These are phyloP conservation scores for Friedmanniomyces endolithicus DNA, from an alignment of 495 filamentous ascomycete genomes.

Conservation along the genomic window DNA sequence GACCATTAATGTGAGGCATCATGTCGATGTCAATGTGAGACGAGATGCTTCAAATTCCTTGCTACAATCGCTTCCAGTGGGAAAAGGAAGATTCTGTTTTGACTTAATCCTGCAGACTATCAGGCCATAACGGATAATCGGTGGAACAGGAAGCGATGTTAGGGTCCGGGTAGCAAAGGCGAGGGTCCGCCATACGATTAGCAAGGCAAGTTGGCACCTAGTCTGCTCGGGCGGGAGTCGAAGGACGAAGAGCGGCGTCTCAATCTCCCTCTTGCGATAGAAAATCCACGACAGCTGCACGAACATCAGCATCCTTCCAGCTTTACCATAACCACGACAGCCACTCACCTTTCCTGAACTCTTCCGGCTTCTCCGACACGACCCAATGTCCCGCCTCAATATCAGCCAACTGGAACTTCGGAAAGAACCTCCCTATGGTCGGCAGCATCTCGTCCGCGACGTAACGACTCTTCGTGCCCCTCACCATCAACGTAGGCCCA, in stretches of 20 bases:
- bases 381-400: conserved; percentile 90
- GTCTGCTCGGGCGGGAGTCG: background rate
- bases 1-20: too few species aligned
- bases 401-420: conserved; percentile 63
- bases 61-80: too few species aligned
- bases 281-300: conserved; percentile 37
- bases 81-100: too few species aligned
- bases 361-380: conserved; percentile 82
- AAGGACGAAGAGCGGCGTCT: background rate
- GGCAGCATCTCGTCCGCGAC: conserved; percentile 81
- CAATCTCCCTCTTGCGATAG: conserved; percentile 43
- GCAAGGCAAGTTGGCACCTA: background rate
- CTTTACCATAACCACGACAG: background rate
- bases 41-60: too few species aligned
- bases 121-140: too few species aligned
- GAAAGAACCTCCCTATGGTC: conserved; percentile 80
- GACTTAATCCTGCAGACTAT: too few species aligned
- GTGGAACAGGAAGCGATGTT: too few species aligned
- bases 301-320: conserved; percentile 3
- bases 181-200: too few species aligned
- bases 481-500: conserved; percentile 69
- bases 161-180: too few species aligned
- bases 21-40: too few species aligned
- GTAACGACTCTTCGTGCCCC: conserved; percentile 74
- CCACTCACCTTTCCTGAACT: conserved; percentile 62